Percentiles rank a stretch among this genome's conserved stretches.
phyloP scores from a whole-genome alignment of 345 rosid genomes.

The Lepidium sativum region DNA sequence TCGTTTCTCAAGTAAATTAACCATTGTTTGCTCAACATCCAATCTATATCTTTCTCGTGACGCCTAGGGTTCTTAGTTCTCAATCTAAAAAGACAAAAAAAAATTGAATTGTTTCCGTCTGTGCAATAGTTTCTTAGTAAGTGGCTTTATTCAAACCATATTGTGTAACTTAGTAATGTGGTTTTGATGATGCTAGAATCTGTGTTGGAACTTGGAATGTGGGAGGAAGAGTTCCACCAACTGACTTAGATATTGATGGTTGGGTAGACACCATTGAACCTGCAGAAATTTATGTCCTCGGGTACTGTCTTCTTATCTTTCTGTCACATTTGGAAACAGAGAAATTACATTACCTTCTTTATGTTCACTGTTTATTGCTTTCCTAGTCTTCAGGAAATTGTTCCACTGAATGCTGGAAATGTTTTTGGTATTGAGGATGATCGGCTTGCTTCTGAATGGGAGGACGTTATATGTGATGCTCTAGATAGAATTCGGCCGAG shows the following conservation, averaged over 20 bases:
- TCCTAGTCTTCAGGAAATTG: conserved; percentile 77
- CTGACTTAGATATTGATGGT: conserved; percentile 65
- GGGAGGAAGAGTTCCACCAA: conserved; percentile 65
- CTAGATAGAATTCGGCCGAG: conserved; percentile 43
- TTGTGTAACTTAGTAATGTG: not conserved
- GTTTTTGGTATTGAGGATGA: conserved; percentile 82
- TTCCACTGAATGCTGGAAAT: conserved; percentile 83
- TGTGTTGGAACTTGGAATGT: conserved; percentile 78
- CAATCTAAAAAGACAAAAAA: too few species aligned
- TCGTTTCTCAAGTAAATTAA: too few species aligned
- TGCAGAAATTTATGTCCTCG: conserved; percentile 73
- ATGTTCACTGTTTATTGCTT: not conserved
- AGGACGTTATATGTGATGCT: conserved; percentile 57
- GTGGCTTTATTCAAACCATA: not conserved
- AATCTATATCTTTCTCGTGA: too few species aligned
- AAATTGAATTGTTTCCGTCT: too few species aligned
- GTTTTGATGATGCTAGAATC: conserved; percentile 35
- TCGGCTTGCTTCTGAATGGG: conserved; percentile 72
- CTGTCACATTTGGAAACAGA: not conserved
- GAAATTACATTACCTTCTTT: not conserved
- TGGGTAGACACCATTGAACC: conserved; percentile 60
- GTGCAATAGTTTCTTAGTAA: not conserved
- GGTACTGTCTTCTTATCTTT: conserved; percentile 29
- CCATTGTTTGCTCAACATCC: too few species aligned
- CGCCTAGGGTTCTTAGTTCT: too few species aligned